Percentiles rank a stretch among this genome's conserved stretches.
These are phyloP conservation scores for Crithidia mellificae DNA, from an alignment of 208 protist species.

Conservation along the genomic window DNA sequence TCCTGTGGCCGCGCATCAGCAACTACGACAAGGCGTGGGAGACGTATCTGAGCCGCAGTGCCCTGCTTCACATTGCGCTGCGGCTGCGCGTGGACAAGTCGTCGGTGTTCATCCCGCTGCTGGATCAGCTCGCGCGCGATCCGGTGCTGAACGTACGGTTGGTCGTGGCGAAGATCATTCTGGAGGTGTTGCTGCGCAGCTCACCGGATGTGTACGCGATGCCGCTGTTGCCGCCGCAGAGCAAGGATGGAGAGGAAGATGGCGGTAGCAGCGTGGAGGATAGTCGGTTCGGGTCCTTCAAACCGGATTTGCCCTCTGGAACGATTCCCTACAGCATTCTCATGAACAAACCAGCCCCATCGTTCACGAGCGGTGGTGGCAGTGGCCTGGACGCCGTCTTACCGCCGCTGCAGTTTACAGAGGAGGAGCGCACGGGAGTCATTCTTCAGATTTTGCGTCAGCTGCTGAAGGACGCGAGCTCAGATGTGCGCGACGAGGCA, in stretches of 20 bases:
- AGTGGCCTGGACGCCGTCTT: constrained; percentile 2
- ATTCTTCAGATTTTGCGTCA: constrained; percentile 65
- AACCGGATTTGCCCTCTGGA: constrained; percentile 34
- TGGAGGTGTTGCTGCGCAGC: constrained; percentile 48
- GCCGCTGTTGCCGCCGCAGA: background rate
- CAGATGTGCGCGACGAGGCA: constrained; percentile 79
- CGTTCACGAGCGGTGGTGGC: constrained; percentile 1
- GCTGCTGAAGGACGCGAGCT: constrained; percentile 69
- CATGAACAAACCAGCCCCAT: constrained; percentile 30
- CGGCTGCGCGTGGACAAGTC: constrained; percentile 74
- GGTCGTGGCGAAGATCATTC: constrained; percentile 72
- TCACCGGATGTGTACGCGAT: constrained; percentile 8
- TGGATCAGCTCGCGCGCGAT: constrained; percentile 72
- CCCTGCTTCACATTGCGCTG: constrained; percentile 68
- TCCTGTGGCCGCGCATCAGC: constrained; percentile 76
- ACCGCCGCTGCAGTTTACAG: constrained; percentile 44
- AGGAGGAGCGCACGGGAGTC: constrained; percentile 72
- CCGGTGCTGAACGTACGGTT: constrained; percentile 78
- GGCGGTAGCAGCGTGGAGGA: background rate
- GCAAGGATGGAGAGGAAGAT: constrained; percentile 4
- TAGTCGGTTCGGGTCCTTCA: background rate
- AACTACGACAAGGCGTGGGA: constrained; percentile 53
- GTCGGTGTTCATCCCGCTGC: constrained; percentile 63
- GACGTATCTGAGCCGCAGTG: constrained; percentile 75
- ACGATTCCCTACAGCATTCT: constrained; percentile 32